Percentiles rank a stretch among this genome's conserved stretches.
Conservation (phyloP, 257 asterid genomes). For the Solanum pinnatisectum region DNA sequence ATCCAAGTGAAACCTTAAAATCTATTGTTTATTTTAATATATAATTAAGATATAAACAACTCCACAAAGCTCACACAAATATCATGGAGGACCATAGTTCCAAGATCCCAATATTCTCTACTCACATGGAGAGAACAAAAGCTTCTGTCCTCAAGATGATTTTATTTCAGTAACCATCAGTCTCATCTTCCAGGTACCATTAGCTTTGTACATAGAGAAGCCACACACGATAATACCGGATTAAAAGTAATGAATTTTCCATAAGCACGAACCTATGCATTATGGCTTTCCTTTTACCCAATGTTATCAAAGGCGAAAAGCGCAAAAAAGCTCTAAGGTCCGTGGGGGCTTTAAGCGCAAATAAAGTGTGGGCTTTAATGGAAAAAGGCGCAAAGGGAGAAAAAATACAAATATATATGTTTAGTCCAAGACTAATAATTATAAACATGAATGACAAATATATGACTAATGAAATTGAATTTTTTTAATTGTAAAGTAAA, state of each 20-base stretch:
- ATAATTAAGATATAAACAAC: not conserved
- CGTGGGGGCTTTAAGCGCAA: too few relatives aligned
- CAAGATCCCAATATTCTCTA: not conserved
- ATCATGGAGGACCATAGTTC: not conserved
- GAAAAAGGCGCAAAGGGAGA: too few relatives aligned
- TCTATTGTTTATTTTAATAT: not conserved
- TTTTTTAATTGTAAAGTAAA: too few relatives aligned
- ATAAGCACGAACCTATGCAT: not conserved
- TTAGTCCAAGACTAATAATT: too few relatives aligned
- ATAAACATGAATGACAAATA: too few relatives aligned
- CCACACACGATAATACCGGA: not conserved
- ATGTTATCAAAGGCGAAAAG: too few relatives aligned
- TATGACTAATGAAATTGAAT: too few relatives aligned
- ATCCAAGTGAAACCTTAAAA: not conserved
- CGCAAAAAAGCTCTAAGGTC: too few relatives aligned
- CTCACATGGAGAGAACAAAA: not conserved
- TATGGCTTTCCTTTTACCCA: not conserved
- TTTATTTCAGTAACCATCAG: not conserved
- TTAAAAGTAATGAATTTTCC: not conserved
- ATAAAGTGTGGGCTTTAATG: too few relatives aligned
- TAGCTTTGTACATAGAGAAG: not conserved
- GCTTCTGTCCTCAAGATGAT: not conserved
- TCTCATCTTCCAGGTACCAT: not conserved
- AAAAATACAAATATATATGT: too few relatives aligned
- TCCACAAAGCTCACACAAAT: not conserved